Conservation (phyloP, 75 land plant genomes). For the Chamaecyparis obtusa region DNA sequence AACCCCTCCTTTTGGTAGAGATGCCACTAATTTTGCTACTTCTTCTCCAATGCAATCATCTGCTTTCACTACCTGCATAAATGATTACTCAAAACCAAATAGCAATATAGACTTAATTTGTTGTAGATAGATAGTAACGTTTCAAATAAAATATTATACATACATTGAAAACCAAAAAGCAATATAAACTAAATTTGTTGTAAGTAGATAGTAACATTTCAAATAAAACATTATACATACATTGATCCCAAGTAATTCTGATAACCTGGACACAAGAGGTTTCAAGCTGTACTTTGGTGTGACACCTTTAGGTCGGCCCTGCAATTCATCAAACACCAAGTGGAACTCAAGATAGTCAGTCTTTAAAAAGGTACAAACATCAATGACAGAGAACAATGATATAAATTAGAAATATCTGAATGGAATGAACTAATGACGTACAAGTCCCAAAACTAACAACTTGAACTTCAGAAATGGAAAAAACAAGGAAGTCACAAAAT, state of each 20-base stretch:
- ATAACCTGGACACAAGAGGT: slow-evolving; percentile 69
- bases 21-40: slow-evolving; percentile 69
- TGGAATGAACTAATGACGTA: not conserved
- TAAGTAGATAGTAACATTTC: slow-evolving; percentile 12
- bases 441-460: not conserved
- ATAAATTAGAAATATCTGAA: not conserved
- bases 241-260: slow-evolving; percentile 64
- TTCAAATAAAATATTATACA: not conserved
- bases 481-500: not conserved
- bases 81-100: not conserved
- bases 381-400: not conserved
- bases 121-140: slow-evolving; percentile 7
- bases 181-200: not conserved
- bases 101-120: not conserved
- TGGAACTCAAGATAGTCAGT: not conserved
- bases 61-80: slow-evolving; percentile 68
- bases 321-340: slow-evolving; percentile 5
- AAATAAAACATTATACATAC: slow-evolving; percentile 15
- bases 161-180: not conserved
- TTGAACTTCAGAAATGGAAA: not conserved
- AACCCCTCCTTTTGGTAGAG: slow-evolving; percentile 72
- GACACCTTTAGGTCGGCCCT: slow-evolving; percentile 88
- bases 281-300: slow-evolving; percentile 82
- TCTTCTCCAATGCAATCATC: slow-evolving; percentile 78
- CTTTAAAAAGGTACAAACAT: not conserved